phyloP scores from a whole-genome alignment of 257 asterid species.

The Solanum pennellii region DNA sequence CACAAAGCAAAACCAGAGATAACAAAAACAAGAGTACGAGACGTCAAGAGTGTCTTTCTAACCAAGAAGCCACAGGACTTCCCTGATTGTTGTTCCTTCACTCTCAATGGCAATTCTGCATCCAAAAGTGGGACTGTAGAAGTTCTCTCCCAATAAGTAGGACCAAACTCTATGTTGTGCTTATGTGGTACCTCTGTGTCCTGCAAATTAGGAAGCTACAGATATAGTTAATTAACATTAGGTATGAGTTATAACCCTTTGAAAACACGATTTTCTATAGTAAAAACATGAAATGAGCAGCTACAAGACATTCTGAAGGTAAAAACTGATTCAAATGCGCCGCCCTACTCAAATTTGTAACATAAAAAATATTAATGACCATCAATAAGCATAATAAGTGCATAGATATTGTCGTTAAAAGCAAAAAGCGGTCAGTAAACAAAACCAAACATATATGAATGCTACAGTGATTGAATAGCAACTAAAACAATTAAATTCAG shows the following conservation, averaged over 20 bases:
- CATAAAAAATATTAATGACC: background rate
- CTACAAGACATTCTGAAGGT: background rate
- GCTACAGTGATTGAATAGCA: background rate
- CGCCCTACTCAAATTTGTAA: background rate
- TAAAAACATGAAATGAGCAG: background rate
- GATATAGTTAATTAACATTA: conserved; percentile 2
- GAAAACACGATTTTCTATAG: background rate
- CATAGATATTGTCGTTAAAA: background rate
- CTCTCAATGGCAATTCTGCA: conserved; percentile 32
- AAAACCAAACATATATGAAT: background rate
- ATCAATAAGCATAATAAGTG: background rate
- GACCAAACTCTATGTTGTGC: conserved; percentile 5
- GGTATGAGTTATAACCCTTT: background rate
- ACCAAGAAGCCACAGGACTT: conserved; percentile 23
- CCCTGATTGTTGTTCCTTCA: conserved; percentile 23
- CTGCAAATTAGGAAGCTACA: conserved; percentile 20
- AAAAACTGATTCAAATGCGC: background rate
- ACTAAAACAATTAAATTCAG: background rate
- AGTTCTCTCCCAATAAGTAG: conserved; percentile 13
- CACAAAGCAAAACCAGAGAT: conserved; percentile 47
- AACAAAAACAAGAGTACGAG: conserved; percentile 34
- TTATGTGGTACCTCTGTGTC: conserved; percentile 12
- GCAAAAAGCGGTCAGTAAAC: background rate
- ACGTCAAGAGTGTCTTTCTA: conserved; percentile 15
- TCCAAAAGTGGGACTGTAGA: conserved; percentile 46